Conservation (phyloP, 108 stramenopile genomes). For the Cylindrotheca closterium region DNA sequence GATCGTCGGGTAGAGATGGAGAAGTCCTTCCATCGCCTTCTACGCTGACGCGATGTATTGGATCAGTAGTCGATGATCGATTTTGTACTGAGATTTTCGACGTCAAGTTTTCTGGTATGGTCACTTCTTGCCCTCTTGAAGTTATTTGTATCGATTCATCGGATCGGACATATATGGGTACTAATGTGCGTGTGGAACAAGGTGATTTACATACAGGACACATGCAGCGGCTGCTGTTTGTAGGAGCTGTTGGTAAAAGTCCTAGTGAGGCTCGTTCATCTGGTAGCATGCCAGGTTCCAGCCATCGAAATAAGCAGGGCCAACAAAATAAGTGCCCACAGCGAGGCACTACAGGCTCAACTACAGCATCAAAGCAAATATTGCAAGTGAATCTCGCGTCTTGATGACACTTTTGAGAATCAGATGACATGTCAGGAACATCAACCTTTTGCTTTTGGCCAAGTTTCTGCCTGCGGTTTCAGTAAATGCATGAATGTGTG, state of each 20-base stretch:
- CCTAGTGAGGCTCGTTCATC: conserved; percentile 42
- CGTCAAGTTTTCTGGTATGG: no score
- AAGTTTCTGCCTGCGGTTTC: no score
- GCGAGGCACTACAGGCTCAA: conserved; percentile 82
- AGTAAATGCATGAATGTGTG: no score
- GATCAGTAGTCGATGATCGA: no score
- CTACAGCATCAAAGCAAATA: conserved; percentile 82
- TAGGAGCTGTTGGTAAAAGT: conserved; percentile 12
- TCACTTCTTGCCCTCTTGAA: no score
- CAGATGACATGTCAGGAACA: no score
- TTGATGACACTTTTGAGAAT: no score
- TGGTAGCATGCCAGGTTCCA: conserved; percentile 62
- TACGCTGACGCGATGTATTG: conserved; percentile 12
- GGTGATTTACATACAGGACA: conserved; percentile 85
- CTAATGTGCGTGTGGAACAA: conserved; percentile 64
- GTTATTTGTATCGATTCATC: background rate
- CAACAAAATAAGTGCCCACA: conserved; percentile 94
- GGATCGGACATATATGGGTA: conserved; percentile 78
- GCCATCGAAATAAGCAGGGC: conserved; percentile 83
- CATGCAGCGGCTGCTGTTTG: conserved; percentile 41
- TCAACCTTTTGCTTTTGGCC: no score
- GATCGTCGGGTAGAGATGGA: no score
- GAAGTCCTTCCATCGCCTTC: no score
- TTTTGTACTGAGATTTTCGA: no score
- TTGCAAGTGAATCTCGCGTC: conserved; percentile 79